These are phyloP conservation scores for Lactarius evosmus DNA, from an alignment of 768 basidiomycete species.

Conservation along the genomic window DNA sequence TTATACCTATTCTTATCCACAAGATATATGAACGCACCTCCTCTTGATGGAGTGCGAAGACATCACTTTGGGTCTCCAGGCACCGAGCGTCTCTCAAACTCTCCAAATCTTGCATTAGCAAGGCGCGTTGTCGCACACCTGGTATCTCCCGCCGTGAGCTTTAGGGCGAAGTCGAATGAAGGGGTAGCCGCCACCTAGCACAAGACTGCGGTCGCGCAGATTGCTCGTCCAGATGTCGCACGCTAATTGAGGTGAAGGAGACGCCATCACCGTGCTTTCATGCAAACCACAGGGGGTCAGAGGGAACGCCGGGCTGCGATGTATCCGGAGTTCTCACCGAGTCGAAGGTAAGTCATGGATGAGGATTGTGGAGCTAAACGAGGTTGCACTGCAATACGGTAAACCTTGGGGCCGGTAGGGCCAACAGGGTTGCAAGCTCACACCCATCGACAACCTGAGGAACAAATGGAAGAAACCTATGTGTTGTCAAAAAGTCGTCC, in stretches of 20 bases:
- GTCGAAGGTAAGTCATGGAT: conserved; percentile 11
- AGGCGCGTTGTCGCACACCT: conserved; percentile 55
- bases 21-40: conserved; percentile 38
- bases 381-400: conserved; percentile 24
- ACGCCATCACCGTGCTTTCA: conserved; percentile 10
- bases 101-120: conserved; percentile 52
- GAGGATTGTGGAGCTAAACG: conserved; percentile 23
- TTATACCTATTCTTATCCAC: not conserved
- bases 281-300: not conserved
- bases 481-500: not conserved
- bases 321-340: conserved; percentile 10
- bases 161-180: not conserved
- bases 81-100: conserved; percentile 35
- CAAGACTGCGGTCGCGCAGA: conserved; percentile 47
- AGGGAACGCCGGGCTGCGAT: not conserved
- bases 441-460: conserved; percentile 25
- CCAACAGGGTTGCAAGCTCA: conserved; percentile 5
- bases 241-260: conserved; percentile 27
- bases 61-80: conserved; percentile 58
- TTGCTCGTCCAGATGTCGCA: conserved; percentile 59
- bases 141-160: conserved; percentile 8
- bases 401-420: not conserved
- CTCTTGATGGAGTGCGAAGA: conserved; percentile 55
- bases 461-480: conserved; percentile 28
- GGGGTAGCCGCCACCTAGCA: conserved; percentile 45